Evolutionary conservation across 2,329 filamentous ascomycete genomes (phyloP).

Genomic region (Aspergillus puulaauensis): DNA sequence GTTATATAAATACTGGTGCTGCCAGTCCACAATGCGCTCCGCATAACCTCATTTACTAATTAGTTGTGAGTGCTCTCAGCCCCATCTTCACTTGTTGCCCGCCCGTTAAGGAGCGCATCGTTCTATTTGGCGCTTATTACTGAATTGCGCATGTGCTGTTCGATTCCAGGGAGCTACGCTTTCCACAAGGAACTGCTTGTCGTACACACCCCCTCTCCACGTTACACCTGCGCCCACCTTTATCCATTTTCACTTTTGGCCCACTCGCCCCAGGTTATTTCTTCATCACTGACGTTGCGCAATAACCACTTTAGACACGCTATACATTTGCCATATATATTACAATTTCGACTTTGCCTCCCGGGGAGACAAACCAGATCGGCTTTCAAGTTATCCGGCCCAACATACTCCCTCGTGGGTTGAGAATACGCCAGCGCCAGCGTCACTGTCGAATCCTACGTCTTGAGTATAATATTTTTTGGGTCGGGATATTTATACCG

Average conservation of each 20-base stretch:
- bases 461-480: not conserved
- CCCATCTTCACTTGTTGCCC: not conserved
- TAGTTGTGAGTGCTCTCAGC: constrained; percentile 11
- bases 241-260: not conserved
- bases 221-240: not conserved
- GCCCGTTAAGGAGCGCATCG: not conserved
- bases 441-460: not conserved
- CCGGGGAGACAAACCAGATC: not conserved
- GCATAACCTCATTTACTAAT: constrained; percentile 12
- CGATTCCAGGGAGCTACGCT: not conserved
- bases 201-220: not conserved
- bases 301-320: not conserved
- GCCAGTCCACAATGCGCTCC: constrained; percentile 18
- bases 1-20: constrained; percentile 9
- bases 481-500: not conserved
- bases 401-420: not conserved
- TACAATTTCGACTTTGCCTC: not conserved
- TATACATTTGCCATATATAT: not conserved
- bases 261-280: not conserved
- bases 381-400: not conserved
- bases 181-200: not conserved
- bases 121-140: not conserved
- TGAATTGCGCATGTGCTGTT: not conserved
- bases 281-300: not conserved
- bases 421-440: not conserved